Base-by-base conservation (phyloP, 2,329 filamentous ascomycete species). In the Pseudopithomyces chartarum region DNA sequence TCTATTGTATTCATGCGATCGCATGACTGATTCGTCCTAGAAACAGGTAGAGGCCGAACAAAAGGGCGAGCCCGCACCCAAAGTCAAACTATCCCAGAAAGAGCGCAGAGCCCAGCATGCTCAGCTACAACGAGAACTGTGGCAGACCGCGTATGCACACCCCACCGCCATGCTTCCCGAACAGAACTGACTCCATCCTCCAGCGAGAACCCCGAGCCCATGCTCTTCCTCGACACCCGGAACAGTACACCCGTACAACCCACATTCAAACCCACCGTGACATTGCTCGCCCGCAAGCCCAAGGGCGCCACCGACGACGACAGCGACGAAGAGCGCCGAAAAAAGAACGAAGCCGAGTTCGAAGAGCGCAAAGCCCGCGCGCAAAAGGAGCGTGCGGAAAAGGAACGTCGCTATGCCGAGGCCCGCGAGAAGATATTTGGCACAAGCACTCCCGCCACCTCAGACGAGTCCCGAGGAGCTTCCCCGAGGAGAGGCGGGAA, bases 401-500 rank as follows among this genome's bases (percentile, higher is more conserved):
- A 95, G 79, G 90, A 96, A 79, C 87, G 87, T 55, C 90, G 90
- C 58, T 97, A 97, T 73, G 90, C 96, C 59, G 92, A 97, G 78
- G 91, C 88, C 6, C 85, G 94, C 29, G 91, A 94, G 66, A 90
- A 92, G 73, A 88, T 97, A 54, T 94, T 97, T 75, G 92, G 92
- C 19, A 40, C 38, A 17, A 40, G 38, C 38, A 86, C 85, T 20
- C 73, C 74, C 32, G 65, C 68, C 12, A 60, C 76, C 17, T 69
- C 74, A 29, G 75, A 69, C 54, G 69, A 64, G 57, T 76, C 71
- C 34, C 67, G 69, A 45, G 73, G 69, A 26, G 71, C 74, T 17
- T 75, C 74, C 34, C 71, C 72, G 1, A 70, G 61, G 17, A 63
- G 73, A 62, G 74, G 74, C 60, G 75, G 75, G n/a, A 78, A 73